A percentile compares a stretch with the other conserved stretches of the same genome.
These are phyloP conservation scores for Mycena chlorophos DNA, from an alignment of 768 basidiomycete species.

Conservation along the genomic window DNA sequence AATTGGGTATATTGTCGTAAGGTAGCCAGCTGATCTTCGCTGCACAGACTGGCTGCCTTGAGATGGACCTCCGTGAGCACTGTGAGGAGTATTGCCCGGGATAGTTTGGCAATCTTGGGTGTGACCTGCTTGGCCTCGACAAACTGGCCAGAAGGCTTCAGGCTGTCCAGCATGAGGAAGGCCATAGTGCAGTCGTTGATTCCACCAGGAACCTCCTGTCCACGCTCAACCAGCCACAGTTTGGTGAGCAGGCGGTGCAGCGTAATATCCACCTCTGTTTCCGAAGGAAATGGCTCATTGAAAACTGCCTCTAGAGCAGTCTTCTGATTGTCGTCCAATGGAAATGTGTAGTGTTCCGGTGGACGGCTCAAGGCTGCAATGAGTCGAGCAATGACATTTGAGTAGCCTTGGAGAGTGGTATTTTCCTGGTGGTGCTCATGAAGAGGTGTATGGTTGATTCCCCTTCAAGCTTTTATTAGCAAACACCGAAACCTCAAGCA, in stretches of 20 bases:
- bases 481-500: neutral
- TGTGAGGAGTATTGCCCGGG: slow-evolving; percentile 11
- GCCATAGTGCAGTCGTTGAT: slow-evolving; percentile 19
- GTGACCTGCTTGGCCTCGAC: slow-evolving; percentile 1
- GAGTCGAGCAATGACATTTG: slow-evolving; percentile 1
- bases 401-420: slow-evolving; percentile 18
- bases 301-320: too few relatives aligned
- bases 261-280: too few relatives aligned
- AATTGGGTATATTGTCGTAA: neutral
- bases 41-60: neutral
- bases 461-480: slow-evolving; percentile 4
- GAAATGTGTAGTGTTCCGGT: too few relatives aligned
- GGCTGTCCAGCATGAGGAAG: slow-evolving; percentile 3
- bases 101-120: slow-evolving; percentile 3
- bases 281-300: too few relatives aligned
- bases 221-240: slow-evolving; percentile 16
- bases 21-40: neutral
- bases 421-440: slow-evolving; percentile 18
- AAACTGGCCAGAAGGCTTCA: slow-evolving; percentile 7
- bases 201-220: neutral
- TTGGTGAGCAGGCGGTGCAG: slow-evolving; percentile 11
- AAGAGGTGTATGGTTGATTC: slow-evolving; percentile 27
- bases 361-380: slow-evolving; percentile 10
- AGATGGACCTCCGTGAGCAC: neutral
- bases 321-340: too few relatives aligned